A percentile compares a stretch with the other conserved stretches of the same genome.
These are phyloP conservation scores for Diplodia scrobiculata DNA, from an alignment of 2,329 filamentous ascomycete species.

Conservation along the genomic window DNA sequence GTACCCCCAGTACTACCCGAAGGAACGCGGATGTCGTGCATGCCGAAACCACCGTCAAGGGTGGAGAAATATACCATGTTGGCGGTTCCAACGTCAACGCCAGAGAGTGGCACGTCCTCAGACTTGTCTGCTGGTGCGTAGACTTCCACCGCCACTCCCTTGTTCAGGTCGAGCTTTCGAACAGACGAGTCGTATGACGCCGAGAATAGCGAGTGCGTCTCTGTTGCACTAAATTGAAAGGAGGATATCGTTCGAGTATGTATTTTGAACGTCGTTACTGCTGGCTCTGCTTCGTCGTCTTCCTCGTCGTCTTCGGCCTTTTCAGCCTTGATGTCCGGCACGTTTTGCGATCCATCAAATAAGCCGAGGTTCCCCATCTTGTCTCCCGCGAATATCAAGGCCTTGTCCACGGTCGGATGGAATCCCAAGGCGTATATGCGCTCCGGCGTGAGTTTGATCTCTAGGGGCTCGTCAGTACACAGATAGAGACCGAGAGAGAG, in stretches of 20 bases:
- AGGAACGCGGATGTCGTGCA: slow-evolving; percentile 71
- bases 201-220: slow-evolving; percentile 75
- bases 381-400: slow-evolving; percentile 88
- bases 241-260: slow-evolving; percentile 86
- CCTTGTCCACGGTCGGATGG: slow-evolving; percentile 82
- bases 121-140: slow-evolving; percentile 72
- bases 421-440: slow-evolving; percentile 84
- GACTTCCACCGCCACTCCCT: slow-evolving; percentile 75
- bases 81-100: slow-evolving; percentile 74
- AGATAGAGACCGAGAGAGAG: background rate
- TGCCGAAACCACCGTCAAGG: slow-evolving; percentile 75
- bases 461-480: slow-evolving; percentile 47
- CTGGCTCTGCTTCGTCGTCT: slow-evolving; percentile 66
- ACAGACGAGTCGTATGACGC: slow-evolving; percentile 93
- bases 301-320: slow-evolving; percentile 71
- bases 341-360: slow-evolving; percentile 79
- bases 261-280: slow-evolving; percentile 86
- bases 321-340: slow-evolving; percentile 55
- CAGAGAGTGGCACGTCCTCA: slow-evolving; percentile 78
- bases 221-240: slow-evolving; percentile 73
- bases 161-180: slow-evolving; percentile 78
- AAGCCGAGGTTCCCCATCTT: slow-evolving; percentile 90
- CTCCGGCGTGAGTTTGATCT: slow-evolving; percentile 89
- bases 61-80: slow-evolving; percentile 85
- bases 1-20: slow-evolving; percentile 52